Percentiles rank a stretch among this genome's conserved stretches.
Evolutionary conservation across 257 asterid species (phyloP).

Genomic region (Solanum clarkiae): DNA sequence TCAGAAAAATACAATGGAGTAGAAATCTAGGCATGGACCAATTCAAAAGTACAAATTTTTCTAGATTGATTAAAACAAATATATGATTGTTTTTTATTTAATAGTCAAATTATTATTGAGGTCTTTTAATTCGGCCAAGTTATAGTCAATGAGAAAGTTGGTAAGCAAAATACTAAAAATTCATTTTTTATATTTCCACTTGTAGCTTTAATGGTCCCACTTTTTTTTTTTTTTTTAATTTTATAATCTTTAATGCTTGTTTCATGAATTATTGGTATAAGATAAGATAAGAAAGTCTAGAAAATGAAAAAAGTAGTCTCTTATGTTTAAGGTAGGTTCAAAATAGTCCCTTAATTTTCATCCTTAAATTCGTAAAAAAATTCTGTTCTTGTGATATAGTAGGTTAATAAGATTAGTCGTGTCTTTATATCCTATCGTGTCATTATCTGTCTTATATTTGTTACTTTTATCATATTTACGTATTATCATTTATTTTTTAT

Average conservation of each 20-base stretch:
- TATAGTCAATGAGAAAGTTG: not conserved
- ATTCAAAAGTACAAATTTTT: not conserved
- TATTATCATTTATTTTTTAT: too few relatives aligned
- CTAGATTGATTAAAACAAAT: not conserved
- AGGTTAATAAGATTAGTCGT: too few relatives aligned
- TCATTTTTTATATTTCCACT: not conserved
- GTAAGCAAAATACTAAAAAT: not conserved
- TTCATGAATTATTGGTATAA: not conserved
- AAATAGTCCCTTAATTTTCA: not conserved
- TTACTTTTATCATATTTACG: too few relatives aligned
- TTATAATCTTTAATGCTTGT: not conserved
- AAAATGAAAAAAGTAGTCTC: not conserved
- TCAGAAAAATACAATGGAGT: not conserved
- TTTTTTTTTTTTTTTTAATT: not conserved
- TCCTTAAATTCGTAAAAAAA: not conserved
- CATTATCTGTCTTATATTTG: too few relatives aligned
- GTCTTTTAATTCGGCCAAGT: not conserved
- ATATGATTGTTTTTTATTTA: not conserved
- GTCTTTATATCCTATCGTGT: too few relatives aligned
- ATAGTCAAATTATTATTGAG: not conserved
- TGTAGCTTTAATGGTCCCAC: not conserved
- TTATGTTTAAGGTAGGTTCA: not conserved
- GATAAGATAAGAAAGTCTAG: not conserved
- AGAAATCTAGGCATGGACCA: not conserved
- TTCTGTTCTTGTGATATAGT: too few relatives aligned